phyloP scores from a whole-genome alignment of 2,329 filamentous ascomycete genomes.

The Ophidiomyces ophidiicola region DNA sequence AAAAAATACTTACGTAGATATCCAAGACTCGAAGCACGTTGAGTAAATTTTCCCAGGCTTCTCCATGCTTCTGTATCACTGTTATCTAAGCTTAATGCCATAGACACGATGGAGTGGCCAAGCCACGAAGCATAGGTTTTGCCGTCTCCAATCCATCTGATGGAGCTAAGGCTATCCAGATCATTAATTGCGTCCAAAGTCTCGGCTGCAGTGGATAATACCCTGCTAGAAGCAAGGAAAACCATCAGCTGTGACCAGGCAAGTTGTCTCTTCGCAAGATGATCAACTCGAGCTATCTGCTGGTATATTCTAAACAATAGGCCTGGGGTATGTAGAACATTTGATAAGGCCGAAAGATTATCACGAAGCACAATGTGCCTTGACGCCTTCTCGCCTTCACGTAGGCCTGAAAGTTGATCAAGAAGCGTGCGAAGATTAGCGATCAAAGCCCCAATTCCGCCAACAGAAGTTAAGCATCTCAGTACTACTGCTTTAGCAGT shows the following conservation, averaged over 20 bases:
- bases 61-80: slow-evolving; percentile 23
- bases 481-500: slow-evolving; percentile 41
- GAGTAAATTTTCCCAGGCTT: slow-evolving; percentile 35
- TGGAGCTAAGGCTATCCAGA: slow-evolving; percentile 17
- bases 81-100: slow-evolving; percentile 34
- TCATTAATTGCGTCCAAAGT: slow-evolving; percentile 32
- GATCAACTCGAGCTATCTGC: slow-evolving; percentile 32
- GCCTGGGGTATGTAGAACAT: slow-evolving; percentile 34
- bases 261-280: slow-evolving; percentile 37
- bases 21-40: slow-evolving; percentile 56
- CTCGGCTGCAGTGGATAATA: slow-evolving; percentile 48
- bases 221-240: slow-evolving; percentile 47
- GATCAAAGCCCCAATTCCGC: slow-evolving; percentile 65
- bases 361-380: slow-evolving; percentile 26
- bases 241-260: slow-evolving; percentile 53
- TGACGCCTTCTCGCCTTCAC: slow-evolving; percentile 26
- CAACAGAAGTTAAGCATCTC: slow-evolving; percentile 56
- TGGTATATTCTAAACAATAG: slow-evolving; percentile 35
- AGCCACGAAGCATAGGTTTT: slow-evolving; percentile 59
- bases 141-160: slow-evolving; percentile 53
- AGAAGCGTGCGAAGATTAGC: slow-evolving; percentile 55
- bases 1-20: slow-evolving; percentile 47
- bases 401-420: slow-evolving; percentile 18
- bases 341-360: slow-evolving; percentile 27
- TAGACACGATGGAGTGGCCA: slow-evolving; percentile 46